Evolutionary conservation across 2,329 filamentous ascomycete genomes (phyloP).

Genomic region (Fusarium phyllophilum): DNA sequence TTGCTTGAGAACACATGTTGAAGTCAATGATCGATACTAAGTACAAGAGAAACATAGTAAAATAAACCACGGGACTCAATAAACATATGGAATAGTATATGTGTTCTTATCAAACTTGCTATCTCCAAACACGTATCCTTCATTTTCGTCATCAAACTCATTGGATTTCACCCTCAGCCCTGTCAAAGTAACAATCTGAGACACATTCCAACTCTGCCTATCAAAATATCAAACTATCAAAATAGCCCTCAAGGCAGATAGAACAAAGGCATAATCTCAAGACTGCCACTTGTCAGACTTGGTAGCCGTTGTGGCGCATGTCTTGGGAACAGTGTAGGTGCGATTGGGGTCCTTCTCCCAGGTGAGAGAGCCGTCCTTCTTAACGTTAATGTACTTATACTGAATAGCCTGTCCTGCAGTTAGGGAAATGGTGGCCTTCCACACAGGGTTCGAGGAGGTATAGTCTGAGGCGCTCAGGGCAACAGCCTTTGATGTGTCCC

Average conservation of each 20-base stretch:
- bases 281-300: constrained; percentile 48
- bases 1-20: not conserved
- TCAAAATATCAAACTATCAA: not conserved
- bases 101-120: not conserved
- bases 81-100: not conserved
- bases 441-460: constrained; percentile 67
- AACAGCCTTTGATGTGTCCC: constrained; percentile 66
- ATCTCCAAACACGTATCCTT: not conserved
- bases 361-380: constrained; percentile 61
- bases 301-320: constrained; percentile 44
- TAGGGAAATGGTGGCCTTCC: constrained; percentile 67
- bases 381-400: constrained; percentile 76
- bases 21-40: not conserved
- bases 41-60: not conserved
- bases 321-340: constrained; percentile 46
- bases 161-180: not conserved
- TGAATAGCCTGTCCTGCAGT: constrained; percentile 64
- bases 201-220: not conserved
- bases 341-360: constrained; percentile 74
- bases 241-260: not conserved
- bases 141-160: not conserved
- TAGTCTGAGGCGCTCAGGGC: constrained; percentile 69
- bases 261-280: not conserved
- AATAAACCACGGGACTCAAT: not conserved
- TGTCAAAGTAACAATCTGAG: not conserved